Evolutionary conservation across 495 filamentous ascomycete species (phyloP), one percentile per base, ranked within the genome.

Genomic region (Tuber calosporum): DNA sequence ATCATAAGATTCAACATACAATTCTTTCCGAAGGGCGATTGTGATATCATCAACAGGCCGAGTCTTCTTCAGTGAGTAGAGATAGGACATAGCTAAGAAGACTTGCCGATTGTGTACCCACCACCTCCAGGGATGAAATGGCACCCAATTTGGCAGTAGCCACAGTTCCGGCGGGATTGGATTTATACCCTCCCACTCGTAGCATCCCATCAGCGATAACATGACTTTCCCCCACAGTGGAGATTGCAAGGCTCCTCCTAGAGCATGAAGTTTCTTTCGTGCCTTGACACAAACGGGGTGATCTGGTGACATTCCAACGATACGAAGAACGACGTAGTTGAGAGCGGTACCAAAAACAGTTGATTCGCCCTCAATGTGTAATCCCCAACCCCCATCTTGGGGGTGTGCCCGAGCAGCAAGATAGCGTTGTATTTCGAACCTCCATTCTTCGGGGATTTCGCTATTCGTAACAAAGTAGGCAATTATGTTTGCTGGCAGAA

Each of bases 221-320:
- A 93, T 94, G 82, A 96, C 94, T 80, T 99, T 99, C 11, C 90
- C 89, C 95, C 95, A 99, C 81, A 97, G 96, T 19, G 95, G 96
- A 1, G 88, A 90, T 80, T 91, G 88, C 15, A 91, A 85, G 22
- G 92, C 93, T 68, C 96, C 94, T 4, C 95, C 95, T 73, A 99
- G 87, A 79, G 90, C 87, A 83, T 97, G 92, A 34, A 98, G 84
- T 41, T 89, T 90, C 2, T 87, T 90, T 67, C 95, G 88, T 7
- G 96, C 96, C 83, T 93, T 96, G 67, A 94, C 85, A 89, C 97
- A 92, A 36, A 90, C 87, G 40, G 89, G 88, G 76, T 99, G 90
- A 69, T 97, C 93, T 42, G 93, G 90, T 68, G 88, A 88, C 20
- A 92, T 92, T n/a, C 96, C 96, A n/a, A 97, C 85, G 17, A 99